These are phyloP conservation scores for Magnaporthiopsis incrustans DNA, from an alignment of 2,329 filamentous ascomycete genomes.

Conservation along the genomic window DNA sequence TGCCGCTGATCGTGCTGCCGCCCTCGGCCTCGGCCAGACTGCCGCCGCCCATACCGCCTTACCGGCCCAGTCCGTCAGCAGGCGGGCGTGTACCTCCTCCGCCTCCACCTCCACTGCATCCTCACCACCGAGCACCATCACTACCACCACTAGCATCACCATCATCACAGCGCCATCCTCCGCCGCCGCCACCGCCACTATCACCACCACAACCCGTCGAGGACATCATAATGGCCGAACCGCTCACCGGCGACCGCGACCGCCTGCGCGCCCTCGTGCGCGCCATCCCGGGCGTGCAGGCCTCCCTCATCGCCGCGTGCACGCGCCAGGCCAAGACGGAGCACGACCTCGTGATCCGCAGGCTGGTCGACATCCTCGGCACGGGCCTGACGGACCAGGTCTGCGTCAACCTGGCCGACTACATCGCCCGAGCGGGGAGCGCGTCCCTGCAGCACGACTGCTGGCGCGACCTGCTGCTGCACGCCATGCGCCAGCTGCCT, in stretches of 20 bases:
- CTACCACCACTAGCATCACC: no score
- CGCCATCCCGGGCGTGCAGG: not conserved
- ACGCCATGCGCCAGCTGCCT: not conserved
- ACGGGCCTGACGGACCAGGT: not conserved
- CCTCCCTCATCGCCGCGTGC: not conserved
- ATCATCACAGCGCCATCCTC: no score
- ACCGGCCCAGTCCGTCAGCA: no score
- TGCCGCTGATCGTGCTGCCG: not conserved
- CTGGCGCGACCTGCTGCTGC: not conserved
- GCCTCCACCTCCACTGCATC: not conserved
- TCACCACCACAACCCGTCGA: no score
- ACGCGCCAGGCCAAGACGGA: not conserved
- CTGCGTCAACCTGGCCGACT: not conserved
- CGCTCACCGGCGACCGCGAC: not conserved
- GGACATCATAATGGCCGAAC: not conserved
- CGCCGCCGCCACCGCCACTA: no score
- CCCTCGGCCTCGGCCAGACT: not conserved
- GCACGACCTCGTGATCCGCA: not conserved
- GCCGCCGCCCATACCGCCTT: no score
- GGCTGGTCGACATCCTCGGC: not conserved
- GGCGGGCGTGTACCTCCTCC: not conserved
- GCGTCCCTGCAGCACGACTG: not conserved
- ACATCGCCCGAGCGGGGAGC: not conserved
- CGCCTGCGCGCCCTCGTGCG: not conserved
- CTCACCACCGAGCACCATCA: no score